Base-by-base conservation (phyloP, 352 stramenopile genomes). In the Globisporangium orthogonon region DNA sequence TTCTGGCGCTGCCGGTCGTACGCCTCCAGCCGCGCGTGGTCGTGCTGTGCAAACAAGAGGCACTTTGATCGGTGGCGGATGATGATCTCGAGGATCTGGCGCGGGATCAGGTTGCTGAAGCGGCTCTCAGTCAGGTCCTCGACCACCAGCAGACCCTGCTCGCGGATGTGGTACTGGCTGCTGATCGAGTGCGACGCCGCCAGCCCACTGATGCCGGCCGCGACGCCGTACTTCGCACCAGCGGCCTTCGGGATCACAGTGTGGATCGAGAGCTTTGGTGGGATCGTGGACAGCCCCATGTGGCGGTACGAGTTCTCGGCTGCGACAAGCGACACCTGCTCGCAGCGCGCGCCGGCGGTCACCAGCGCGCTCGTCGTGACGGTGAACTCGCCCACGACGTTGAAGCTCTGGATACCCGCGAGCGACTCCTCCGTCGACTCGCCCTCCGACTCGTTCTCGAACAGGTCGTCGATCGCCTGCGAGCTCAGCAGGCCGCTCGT, bases 141-240 rank as follows among this genome's bases (percentile, higher is more conserved):
- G 1, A 94, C 85, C 0, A 94, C 85, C 11, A 94, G 57, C 17
- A 95, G 56, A 0, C 76, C 83, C 30, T 88, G 72, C 53, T 95
- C 85, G 60, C 83, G 85, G 48, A 95, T 89, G 51, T 93, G 85
- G 60, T 93, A 95, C 63, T 93, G 83, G 59, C 85, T 91, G 54
- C 78, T 92, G 48, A 91, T 86, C 2, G 77, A 86, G 28, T 87
- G 77, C 2, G 68, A 70, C 17, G 71, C 59, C 17, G 77, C 55
- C 10, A 91, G 52, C 4, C 83, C 80, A 30, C 52, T 78, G 7
- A 83, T 71, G 6, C 78, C 68, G 41, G 74, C 80, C 30, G 74
- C 73, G 13, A 87, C 70, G 31, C 78, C 79, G 43, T 86, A 87
- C 63, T 90, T 88, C 0, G 69, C 66, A 31, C 78, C 77, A 2